A percentile compares a stretch with the other conserved stretches of the same genome.
Conservation (phyloP, 2,329 filamentous ascomycete species). For the Curvularia lunata region DNA sequence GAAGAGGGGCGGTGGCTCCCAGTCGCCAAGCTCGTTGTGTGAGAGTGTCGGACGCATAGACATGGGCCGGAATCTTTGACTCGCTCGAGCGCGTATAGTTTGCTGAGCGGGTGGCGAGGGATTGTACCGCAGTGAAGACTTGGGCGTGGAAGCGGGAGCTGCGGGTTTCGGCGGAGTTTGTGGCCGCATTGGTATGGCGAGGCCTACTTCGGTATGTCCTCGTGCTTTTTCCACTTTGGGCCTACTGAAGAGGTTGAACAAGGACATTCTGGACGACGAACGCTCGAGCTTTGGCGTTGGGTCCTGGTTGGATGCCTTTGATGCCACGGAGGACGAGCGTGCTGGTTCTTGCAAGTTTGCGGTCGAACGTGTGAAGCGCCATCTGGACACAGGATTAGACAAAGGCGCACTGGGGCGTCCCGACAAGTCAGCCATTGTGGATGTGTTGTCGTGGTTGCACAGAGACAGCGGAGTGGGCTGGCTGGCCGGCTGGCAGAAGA, state of each 20-base stretch:
- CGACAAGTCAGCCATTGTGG: conserved; percentile 25
- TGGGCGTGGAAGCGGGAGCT: conserved; percentile 27
- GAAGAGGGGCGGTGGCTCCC: conserved; percentile 72
- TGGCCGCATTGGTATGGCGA: conserved; percentile 46
- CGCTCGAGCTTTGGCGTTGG: conserved; percentile 41
- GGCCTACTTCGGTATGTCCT: conserved; percentile 54
- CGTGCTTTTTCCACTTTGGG: conserved; percentile 57
- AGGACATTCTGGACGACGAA: conserved; percentile 53
- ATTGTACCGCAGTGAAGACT: conserved; percentile 41
- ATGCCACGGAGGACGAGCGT: conserved; percentile 17
- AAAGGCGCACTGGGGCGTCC: conserved; percentile 23
- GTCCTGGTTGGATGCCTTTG: conserved; percentile 17
- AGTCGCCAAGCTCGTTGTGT: conserved; percentile 46
- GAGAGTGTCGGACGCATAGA: conserved; percentile 34
- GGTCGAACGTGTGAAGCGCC: conserved; percentile 46
- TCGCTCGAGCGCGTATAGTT: conserved; percentile 41
- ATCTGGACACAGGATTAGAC: conserved; percentile 37
- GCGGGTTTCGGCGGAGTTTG: conserved; percentile 35
- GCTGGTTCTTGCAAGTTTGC: conserved; percentile 37
- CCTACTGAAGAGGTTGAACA: conserved; percentile 58
- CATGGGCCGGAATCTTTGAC: conserved; percentile 40
- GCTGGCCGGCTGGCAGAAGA: conserved; percentile 8
- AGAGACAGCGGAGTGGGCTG: conserved; percentile 8
- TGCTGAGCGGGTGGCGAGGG: conserved; percentile 39
- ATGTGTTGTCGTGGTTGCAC: conserved; percentile 7